Evolutionary conservation across 1,284 basidiomycete species (phyloP).

Genomic region (Leucoagaricus sp.): DNA sequence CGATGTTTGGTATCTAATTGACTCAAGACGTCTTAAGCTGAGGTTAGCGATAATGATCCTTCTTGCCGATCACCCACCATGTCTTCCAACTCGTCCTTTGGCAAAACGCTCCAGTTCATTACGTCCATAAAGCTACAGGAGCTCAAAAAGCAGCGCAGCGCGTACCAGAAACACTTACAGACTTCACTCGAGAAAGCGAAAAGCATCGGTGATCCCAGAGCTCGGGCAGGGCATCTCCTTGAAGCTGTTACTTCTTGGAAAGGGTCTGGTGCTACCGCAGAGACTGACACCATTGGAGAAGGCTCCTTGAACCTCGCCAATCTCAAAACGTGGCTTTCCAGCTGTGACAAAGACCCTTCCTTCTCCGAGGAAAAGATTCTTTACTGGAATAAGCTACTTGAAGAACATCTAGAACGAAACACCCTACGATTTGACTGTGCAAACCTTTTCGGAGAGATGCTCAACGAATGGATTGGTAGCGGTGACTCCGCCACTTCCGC

Average conservation of each 20-base stretch:
- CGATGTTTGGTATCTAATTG: too few relatives aligned
- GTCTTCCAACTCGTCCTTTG: constrained; percentile 19
- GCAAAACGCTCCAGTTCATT: constrained; percentile 34
- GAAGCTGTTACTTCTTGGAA: neutral
- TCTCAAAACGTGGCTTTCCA: neutral
- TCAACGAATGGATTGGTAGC: neutral
- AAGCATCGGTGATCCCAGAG: neutral
- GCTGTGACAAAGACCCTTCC: neutral
- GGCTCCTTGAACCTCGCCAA: neutral
- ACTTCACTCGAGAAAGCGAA: neutral
- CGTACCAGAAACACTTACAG: constrained; percentile 23
- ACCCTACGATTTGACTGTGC: neutral
- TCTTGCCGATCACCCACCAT: neutral
- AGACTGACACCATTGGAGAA: neutral
- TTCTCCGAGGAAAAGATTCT: neutral
- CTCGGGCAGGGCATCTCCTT: neutral
- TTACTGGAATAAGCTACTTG: neutral
- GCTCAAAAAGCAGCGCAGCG: constrained; percentile 37
- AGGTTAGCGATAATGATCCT: neutral
- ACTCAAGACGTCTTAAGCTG: too few relatives aligned
- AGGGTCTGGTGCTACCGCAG: neutral
- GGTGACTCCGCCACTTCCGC: neutral
- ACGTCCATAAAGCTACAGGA: constrained; percentile 44
- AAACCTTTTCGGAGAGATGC: neutral
- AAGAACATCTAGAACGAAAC: neutral